Base-by-base conservation (phyloP, 192 early-diverging fungal genomes). In the Linnemannia schmuckeri region DNA sequence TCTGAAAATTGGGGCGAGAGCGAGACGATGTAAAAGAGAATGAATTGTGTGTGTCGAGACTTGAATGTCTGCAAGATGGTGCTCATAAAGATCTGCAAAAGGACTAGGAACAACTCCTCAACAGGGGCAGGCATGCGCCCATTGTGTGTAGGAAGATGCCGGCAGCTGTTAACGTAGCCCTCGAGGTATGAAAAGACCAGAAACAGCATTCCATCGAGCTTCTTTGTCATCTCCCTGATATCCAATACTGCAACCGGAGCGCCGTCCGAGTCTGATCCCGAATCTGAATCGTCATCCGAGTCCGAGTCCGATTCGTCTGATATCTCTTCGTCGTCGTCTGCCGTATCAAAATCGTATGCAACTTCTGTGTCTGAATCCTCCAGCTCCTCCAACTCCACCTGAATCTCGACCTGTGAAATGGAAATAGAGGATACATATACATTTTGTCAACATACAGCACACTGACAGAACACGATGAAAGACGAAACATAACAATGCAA, bases 1-100 rank as follows among this genome's bases (percentile, higher is more conserved):
- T 97, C 95, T 0, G 94, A 92, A 74, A 94, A 98, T 35, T 71
- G 79, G 44, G 81, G 68, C 18, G 72, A 88, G 69, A 74, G 70
- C 22, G 95, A 93, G 55, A 94, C 93, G 41, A 93, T 90, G 88
- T 97, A 97, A 80, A 98, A 99, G 37, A 97, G 84, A 35, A 98
- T 78, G 75, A 99, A 99, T 88, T 99, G 98, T 12, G 95, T 96
- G 88, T 97, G 97, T 44, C 97, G 94, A 57, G 96, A 96, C 78
- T 95, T 95, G 83, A 97, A 95, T 0, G 98, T 99, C 4, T 95
- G 94, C 30, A 99, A 83, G 35, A 98, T 91, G 3, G 93, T 91
- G 30, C 92, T 88, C 74, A 95, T 94, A 85, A 99, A 99, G 40
- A 97, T 91, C 33, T 93, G 92, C 22, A 99, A 81, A 49, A 98